Evolutionary conservation across 1,284 basidiomycete species (phyloP).

Genomic region (Sanghuangporus weigelae): DNA sequence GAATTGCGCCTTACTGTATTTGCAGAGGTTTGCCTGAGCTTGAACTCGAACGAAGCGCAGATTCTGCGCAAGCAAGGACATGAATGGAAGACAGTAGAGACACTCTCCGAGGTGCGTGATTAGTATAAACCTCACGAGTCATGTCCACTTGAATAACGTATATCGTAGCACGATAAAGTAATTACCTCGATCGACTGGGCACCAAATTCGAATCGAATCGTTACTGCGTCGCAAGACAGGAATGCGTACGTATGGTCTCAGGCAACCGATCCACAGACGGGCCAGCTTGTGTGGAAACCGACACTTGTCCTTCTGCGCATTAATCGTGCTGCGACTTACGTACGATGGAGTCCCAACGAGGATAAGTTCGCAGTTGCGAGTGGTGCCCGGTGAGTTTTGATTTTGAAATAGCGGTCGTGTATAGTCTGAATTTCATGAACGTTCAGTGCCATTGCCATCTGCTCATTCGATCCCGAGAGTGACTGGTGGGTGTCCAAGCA

Average conservation of each 20-base stretch:
- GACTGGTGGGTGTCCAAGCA: conserved; percentile 99
- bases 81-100: conserved; percentile 77
- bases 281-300: conserved; percentile 83
- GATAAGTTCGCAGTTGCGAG: conserved; percentile 99
- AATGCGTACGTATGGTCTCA: conserved; percentile 99
- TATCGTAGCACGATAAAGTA: conserved; percentile 87
- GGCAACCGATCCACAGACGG: conserved; percentile 65
- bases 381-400: conserved; percentile 71
- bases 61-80: conserved; percentile 68
- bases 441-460: conserved; percentile 82
- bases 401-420: not conserved
- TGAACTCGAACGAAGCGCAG: conserved; percentile 87
- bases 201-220: conserved; percentile 92
- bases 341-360: conserved; percentile 95
- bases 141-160: conserved; percentile 5
- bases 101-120: conserved; percentile 74
- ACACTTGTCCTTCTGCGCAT: conserved; percentile 94
- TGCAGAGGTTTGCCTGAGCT: conserved; percentile 85
- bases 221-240: conserved; percentile 96
- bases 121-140: not conserved
- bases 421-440: conserved; percentile 6
- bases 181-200: conserved; percentile 99
- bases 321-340: conserved; percentile 93
- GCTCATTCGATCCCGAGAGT: conserved; percentile 93
- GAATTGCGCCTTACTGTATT: not conserved